Conservation (phyloP, 495 filamentous ascomycete species). For the Podospora sp. region DNA sequence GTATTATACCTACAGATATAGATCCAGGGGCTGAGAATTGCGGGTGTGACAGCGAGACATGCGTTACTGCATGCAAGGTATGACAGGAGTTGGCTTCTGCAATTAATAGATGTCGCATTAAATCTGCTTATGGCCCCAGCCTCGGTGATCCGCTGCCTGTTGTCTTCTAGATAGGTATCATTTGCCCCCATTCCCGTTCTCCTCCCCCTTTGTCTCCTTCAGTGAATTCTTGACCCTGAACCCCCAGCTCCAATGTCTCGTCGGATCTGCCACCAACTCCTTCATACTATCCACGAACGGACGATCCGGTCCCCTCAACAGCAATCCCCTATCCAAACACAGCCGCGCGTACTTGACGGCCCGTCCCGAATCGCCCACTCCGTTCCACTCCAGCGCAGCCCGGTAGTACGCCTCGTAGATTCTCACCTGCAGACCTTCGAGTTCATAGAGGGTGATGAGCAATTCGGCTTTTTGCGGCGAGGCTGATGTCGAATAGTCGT, state of each 20-base stretch:
- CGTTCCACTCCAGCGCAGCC: constrained; percentile 41
- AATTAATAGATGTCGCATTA: too few species aligned
- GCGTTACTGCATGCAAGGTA: too few species aligned
- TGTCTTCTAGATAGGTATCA: too few species aligned
- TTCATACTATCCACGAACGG: constrained; percentile 40
- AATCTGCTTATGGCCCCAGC: too few species aligned
- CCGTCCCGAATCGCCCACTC: constrained; percentile 33
- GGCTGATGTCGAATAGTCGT: constrained; percentile 34
- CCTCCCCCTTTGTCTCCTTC: neutral
- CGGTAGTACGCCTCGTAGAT: constrained; percentile 43
- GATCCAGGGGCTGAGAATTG: too few species aligned
- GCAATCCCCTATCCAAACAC: constrained; percentile 31
- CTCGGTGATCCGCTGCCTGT: too few species aligned
- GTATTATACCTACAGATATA: too few species aligned
- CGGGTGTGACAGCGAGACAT: too few species aligned
- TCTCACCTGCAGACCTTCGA: constrained; percentile 37
- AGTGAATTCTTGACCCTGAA: constrained; percentile 26
- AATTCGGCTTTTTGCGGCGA: constrained; percentile 37
- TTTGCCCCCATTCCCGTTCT: too few species aligned
- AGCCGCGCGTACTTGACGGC: constrained; percentile 32
- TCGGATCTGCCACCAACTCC: constrained; percentile 31
- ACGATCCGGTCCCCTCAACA: constrained; percentile 33
- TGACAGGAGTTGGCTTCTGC: too few species aligned
- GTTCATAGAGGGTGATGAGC: constrained; percentile 37
- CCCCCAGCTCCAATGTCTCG: constrained; percentile 36